Conservation (phyloP, 495 filamentous ascomycete species). For the Aspergillus bertholletiae region DNA sequence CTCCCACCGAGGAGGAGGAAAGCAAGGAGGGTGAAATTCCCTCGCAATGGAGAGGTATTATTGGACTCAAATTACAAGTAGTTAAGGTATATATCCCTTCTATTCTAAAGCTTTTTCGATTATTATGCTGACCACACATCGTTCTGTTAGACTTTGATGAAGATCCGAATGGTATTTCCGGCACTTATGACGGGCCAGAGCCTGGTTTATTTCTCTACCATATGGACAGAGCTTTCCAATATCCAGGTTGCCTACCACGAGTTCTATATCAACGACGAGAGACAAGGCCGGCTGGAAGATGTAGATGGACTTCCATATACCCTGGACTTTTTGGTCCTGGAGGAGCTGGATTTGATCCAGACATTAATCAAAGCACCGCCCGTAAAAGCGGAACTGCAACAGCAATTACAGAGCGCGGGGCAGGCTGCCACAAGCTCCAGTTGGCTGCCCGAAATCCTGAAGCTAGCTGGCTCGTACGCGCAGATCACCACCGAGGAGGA, state of each 20-base stretch:
- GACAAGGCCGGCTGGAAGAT: slow-evolving; percentile 85
- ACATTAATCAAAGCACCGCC: slow-evolving; percentile 76
- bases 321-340: slow-evolving; percentile 87
- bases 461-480: slow-evolving; percentile 77
- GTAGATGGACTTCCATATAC: slow-evolving; percentile 89
- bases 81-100: slow-evolving; percentile 56
- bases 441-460: slow-evolving; percentile 82
- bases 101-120: neutral
- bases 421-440: slow-evolving; percentile 49
- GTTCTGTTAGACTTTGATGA: slow-evolving; percentile 70
- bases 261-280: slow-evolving; percentile 79
- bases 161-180: slow-evolving; percentile 80
- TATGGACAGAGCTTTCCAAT: slow-evolving; percentile 79
- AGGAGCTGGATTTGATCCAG: slow-evolving; percentile 92
- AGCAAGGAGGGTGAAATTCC: slow-evolving; percentile 42
- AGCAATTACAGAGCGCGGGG: slow-evolving; percentile 60
- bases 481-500: slow-evolving; percentile 92
- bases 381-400: slow-evolving; percentile 79
- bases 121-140: neutral
- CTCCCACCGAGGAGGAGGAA: slow-evolving; percentile 55
- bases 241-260: slow-evolving; percentile 68
- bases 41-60: slow-evolving; percentile 66
- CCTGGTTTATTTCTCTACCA: slow-evolving; percentile 71
- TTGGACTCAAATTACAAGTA: slow-evolving; percentile 83
- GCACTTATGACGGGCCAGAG: slow-evolving; percentile 76